Percentiles rank a stretch among this genome's conserved stretches.
These are phyloP conservation scores for Colletotrichum incanum DNA, from an alignment of 2,329 filamentous ascomycete species.

Conservation along the genomic window DNA sequence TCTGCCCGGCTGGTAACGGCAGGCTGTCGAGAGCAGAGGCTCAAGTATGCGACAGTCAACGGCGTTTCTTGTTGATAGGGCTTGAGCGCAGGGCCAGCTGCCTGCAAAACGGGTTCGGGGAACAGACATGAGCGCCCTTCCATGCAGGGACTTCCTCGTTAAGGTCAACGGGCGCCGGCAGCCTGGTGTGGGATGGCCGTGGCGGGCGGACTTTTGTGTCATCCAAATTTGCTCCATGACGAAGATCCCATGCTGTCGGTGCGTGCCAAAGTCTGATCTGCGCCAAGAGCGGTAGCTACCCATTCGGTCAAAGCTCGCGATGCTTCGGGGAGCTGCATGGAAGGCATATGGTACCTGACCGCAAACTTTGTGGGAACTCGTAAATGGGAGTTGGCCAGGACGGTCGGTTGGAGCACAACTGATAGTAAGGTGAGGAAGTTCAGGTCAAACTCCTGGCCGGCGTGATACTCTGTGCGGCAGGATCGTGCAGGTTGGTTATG, in stretches of 20 bases:
- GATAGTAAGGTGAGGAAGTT: not conserved
- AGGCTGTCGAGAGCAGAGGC: not conserved
- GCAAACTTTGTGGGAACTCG: constrained; percentile 21
- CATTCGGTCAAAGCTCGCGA: not conserved
- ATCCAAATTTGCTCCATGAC: constrained; percentile 29
- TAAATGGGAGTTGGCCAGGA: not conserved
- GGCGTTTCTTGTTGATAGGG: constrained; percentile 7
- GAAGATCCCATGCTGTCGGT: constrained; percentile 34
- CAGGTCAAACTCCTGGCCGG: constrained; percentile 27
- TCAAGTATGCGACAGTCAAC: not conserved
- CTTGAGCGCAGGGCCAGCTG: constrained; percentile 9
- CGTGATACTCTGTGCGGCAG: constrained; percentile 33
- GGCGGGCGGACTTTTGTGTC: constrained; percentile 39
- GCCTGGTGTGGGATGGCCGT: constrained; percentile 19
- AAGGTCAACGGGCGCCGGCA: constrained; percentile 12
- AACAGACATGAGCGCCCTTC: constrained; percentile 36
- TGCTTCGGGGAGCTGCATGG: constrained; percentile 24
- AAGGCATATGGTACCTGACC: constrained; percentile 15
- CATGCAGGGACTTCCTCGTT: constrained; percentile 42
- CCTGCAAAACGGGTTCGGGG: constrained; percentile 29
- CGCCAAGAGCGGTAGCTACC: constrained; percentile 16
- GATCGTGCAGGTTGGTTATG: constrained; percentile 29
- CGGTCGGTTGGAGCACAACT: not conserved
- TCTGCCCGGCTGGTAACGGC: not conserved
- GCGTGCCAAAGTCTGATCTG: constrained; percentile 7